These are phyloP conservation scores for Heimioporus sp. DNA, from an alignment of 768 basidiomycete genomes.

Conservation along the genomic window DNA sequence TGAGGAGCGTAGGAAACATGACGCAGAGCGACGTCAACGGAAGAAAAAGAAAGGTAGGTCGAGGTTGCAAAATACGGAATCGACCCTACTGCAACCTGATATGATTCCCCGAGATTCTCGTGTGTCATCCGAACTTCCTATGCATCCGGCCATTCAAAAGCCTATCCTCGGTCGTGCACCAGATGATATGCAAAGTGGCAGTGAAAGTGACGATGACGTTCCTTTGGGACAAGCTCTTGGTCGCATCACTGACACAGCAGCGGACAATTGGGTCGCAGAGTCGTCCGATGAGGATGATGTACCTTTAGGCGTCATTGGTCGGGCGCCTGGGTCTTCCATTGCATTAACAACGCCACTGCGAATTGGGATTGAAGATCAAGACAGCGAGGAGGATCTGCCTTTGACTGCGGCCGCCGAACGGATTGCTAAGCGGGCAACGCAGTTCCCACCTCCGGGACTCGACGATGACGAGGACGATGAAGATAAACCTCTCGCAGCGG, in stretches of 20 bases:
- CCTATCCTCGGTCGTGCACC: conserved; percentile 31
- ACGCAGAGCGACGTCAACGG: conserved; percentile 35
- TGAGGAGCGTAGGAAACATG: conserved; percentile 46
- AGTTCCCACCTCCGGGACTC: conserved; percentile 18
- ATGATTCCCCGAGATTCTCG: conserved; percentile 27
- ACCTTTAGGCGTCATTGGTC: conserved; percentile 56
- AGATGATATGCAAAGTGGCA: conserved; percentile 47
- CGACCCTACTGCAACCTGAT: conserved; percentile 23
- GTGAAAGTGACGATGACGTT: conserved; percentile 44
- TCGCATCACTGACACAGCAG: conserved; percentile 18
- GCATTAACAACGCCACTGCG: not conserved
- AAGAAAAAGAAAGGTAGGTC: conserved; percentile 44
- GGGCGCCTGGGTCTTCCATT: conserved; percentile 39
- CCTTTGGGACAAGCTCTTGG: conserved; percentile 20
- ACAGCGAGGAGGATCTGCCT: conserved; percentile 82
- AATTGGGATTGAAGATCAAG: conserved; percentile 35
- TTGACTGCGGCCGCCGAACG: conserved; percentile 62
- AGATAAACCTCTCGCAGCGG: conserved; percentile 60
- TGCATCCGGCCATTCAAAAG: conserved; percentile 36
- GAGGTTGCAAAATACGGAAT: conserved; percentile 45
- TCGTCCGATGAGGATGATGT: conserved; percentile 63
- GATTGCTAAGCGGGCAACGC: conserved; percentile 45
- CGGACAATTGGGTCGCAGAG: conserved; percentile 45
- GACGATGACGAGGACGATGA: conserved; percentile 51
- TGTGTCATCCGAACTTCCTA: conserved; percentile 24